phyloP scores from a whole-genome alignment of 1,139 yeast species.

The Suhomyces coccinellae region DNA sequence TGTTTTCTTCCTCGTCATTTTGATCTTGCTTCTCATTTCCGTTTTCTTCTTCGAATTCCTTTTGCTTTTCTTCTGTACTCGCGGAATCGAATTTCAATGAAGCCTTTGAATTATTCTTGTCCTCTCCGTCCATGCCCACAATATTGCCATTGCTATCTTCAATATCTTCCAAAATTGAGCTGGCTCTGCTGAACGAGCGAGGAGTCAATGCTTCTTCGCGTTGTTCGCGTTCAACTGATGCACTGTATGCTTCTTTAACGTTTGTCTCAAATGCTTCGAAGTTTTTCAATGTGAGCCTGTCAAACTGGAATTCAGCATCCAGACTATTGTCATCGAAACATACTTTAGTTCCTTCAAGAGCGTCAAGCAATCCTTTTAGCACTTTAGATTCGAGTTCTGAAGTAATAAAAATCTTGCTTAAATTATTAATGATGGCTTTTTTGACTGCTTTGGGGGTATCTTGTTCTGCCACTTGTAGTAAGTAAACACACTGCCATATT shows the following conservation, averaged over 20 bases:
- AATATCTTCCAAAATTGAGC: constrained; percentile 17
- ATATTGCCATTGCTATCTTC: constrained; percentile 12
- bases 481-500: constrained; percentile 55
- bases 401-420: constrained; percentile 48
- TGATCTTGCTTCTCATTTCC: constrained; percentile 8
- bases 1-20: constrained; percentile 7
- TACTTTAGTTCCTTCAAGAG: constrained; percentile 35
- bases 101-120: not conserved
- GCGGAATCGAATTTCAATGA: not conserved
- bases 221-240: constrained; percentile 27
- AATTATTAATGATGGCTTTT: constrained; percentile 54
- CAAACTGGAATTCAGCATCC: constrained; percentile 39
- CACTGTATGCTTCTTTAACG: constrained; percentile 29
- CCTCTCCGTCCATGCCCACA: constrained; percentile 1
- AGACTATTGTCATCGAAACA: constrained; percentile 26
- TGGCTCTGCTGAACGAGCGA: constrained; percentile 13
- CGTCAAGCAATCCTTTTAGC: constrained; percentile 34
- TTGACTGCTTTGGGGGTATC: constrained; percentile 55
- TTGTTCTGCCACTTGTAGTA: constrained; percentile 53
- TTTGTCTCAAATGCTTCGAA: constrained; percentile 43
- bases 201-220: constrained; percentile 10
- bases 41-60: constrained; percentile 13
- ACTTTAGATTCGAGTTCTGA: constrained; percentile 32
- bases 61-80: constrained; percentile 3
- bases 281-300: constrained; percentile 46